Evolutionary conservation across 1,284 basidiomycete species (phyloP).

Genomic region (Porphyrellus sp.): DNA sequence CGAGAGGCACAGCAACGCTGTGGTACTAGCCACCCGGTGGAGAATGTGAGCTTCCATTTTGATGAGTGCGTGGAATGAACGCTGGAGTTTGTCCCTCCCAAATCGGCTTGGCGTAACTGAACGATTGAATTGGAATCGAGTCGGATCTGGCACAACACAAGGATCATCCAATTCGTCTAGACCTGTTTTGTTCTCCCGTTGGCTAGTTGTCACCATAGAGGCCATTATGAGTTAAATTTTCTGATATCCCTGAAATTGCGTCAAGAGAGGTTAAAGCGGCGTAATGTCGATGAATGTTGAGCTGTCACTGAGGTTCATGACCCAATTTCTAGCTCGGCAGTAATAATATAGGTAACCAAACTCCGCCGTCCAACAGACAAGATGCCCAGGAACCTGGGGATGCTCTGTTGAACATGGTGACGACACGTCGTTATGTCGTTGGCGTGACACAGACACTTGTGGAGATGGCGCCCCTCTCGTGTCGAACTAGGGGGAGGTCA

Average conservation of each 20-base stretch:
- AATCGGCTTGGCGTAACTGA: conserved; percentile 5
- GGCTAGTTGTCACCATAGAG: conserved; percentile 4
- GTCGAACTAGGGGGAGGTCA: no score
- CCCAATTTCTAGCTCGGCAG: neutral
- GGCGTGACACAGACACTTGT: neutral
- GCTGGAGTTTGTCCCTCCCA: conserved; percentile 3
- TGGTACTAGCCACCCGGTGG: neutral
- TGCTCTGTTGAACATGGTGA: neutral
- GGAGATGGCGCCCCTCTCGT: neutral
- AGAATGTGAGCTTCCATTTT: conserved; percentile 19
- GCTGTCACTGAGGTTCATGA: neutral
- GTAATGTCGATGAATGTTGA: neutral
- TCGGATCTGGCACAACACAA: conserved; percentile 1
- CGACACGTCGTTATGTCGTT: neutral
- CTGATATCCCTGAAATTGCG: conserved; percentile 5
- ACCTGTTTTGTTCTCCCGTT: neutral
- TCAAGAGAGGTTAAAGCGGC: neutral
- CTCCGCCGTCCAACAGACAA: neutral
- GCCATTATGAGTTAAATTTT: neutral
- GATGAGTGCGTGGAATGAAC: conserved; percentile 5
- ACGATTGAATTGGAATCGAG: neutral
- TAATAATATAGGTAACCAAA: neutral
- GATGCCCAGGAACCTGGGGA: neutral
- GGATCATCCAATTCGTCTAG: neutral
- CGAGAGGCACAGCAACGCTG: conserved; percentile 13